Percentiles rank a stretch among this genome's conserved stretches.
Evolutionary conservation across 2,329 filamentous ascomycete genomes (phyloP).

Genomic region (Passalora sequoiae): DNA sequence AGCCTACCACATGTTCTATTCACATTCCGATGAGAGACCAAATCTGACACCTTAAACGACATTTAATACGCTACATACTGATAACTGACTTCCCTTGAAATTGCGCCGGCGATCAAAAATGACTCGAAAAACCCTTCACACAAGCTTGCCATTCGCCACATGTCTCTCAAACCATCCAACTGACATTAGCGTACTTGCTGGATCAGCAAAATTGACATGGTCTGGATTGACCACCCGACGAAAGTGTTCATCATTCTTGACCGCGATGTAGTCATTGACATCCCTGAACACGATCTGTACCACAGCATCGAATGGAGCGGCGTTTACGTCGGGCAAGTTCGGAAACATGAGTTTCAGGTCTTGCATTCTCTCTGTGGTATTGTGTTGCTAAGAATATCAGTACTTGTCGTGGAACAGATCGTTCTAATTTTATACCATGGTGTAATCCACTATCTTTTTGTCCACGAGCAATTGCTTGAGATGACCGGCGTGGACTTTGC

Average conservation of each 20-base stretch:
- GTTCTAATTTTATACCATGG: slow-evolving; percentile 25
- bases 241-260: slow-evolving; percentile 32
- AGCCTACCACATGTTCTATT: too few relatives aligned
- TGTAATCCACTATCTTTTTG: slow-evolving; percentile 31
- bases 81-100: too few relatives aligned
- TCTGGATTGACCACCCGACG: slow-evolving; percentile 29
- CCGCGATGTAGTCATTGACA: slow-evolving; percentile 28
- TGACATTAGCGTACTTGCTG: slow-evolving; percentile 17
- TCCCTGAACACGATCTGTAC: slow-evolving; percentile 33
- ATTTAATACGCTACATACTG: too few relatives aligned
- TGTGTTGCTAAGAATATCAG: slow-evolving; percentile 22
- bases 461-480: slow-evolving; percentile 28
- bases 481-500: slow-evolving; percentile 25
- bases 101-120: too few relatives aligned
- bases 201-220: slow-evolving; percentile 34
- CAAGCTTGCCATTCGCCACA: slow-evolving; percentile 18
- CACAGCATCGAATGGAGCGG: slow-evolving; percentile 31
- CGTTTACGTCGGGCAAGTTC: slow-evolving; percentile 26
- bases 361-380: slow-evolving; percentile 28
- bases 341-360: slow-evolving; percentile 19
- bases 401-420: too few relatives aligned
- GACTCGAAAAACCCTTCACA: too few relatives aligned
- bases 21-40: too few relatives aligned
- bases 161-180: slow-evolving; percentile 24
- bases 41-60: too few relatives aligned